Conservation (phyloP, 116 monocot species). For the Phalaenopsis hybrid region DNA sequence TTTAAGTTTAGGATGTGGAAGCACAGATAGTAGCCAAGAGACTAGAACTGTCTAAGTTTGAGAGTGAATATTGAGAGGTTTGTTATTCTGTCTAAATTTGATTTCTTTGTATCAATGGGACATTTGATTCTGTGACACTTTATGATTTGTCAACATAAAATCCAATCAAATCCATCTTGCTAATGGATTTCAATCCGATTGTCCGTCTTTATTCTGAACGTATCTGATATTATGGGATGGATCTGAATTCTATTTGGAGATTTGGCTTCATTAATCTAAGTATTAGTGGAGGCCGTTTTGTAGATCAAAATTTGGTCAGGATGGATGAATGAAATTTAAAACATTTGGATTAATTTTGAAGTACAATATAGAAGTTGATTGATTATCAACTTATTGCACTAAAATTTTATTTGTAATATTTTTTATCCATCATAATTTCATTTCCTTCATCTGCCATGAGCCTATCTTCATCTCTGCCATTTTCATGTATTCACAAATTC, state of each 20-base stretch:
- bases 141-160: not conserved
- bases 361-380: not conserved
- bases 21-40: constrained; percentile 72
- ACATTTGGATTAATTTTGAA: no score
- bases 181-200: not conserved
- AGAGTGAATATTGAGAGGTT: constrained; percentile 87
- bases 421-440: no score
- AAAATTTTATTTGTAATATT: no score
- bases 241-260: not conserved
- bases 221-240: not conserved
- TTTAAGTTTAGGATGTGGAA: constrained; percentile 54
- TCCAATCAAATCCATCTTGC: not conserved
- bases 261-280: not conserved
- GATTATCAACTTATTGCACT: not conserved
- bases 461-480: not conserved
- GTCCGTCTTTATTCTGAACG: not conserved
- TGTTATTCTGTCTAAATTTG: not conserved
- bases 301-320: not conserved
- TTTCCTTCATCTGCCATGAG: no score
- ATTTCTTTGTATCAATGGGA: not conserved
- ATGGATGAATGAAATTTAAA: no score
- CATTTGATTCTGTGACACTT: not conserved
- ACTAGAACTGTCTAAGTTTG: constrained; percentile 81
- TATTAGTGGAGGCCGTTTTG: not conserved
- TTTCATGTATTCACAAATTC: not conserved